phyloP scores from a whole-genome alignment of 106 monocot genomes.

The Platanthera guangdongensis region DNA sequence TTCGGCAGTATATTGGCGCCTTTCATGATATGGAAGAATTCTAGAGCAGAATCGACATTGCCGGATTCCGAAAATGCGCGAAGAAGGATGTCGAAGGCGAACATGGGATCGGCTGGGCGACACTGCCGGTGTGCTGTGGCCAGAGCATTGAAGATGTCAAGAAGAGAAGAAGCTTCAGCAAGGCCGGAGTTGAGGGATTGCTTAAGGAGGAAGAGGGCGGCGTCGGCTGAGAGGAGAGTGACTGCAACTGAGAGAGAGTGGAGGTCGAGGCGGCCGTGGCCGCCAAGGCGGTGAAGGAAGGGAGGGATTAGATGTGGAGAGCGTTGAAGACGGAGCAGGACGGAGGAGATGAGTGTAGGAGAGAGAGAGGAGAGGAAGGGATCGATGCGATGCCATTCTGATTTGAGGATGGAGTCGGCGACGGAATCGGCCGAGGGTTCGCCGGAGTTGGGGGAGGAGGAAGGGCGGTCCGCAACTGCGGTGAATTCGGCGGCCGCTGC shows the following conservation, averaged over 20 bases:
- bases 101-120: neutral
- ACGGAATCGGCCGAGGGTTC: constrained; percentile 5
- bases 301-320: neutral
- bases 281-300: neutral
- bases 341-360: constrained; percentile 7
- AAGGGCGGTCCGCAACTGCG: neutral
- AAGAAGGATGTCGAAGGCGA: neutral
- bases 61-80: constrained; percentile 1
- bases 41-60: neutral
- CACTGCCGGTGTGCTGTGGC: neutral
- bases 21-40: constrained; percentile 7
- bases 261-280: constrained; percentile 8
- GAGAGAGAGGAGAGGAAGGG: constrained; percentile 4
- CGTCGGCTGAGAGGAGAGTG: neutral
- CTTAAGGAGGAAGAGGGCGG: neutral
- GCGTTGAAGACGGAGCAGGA: neutral
- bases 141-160: constrained; percentile 3
- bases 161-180: neutral
- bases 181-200: neutral
- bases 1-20: neutral
- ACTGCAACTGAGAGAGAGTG: constrained; percentile 2
- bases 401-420: constrained; percentile 6
- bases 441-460: neutral
- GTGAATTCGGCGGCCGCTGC: neutral
- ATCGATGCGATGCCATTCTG: constrained; percentile 6